Evolutionary conservation across 441 rosid genomes (phyloP).

Genomic region (Flueggea neowawraea): DNA sequence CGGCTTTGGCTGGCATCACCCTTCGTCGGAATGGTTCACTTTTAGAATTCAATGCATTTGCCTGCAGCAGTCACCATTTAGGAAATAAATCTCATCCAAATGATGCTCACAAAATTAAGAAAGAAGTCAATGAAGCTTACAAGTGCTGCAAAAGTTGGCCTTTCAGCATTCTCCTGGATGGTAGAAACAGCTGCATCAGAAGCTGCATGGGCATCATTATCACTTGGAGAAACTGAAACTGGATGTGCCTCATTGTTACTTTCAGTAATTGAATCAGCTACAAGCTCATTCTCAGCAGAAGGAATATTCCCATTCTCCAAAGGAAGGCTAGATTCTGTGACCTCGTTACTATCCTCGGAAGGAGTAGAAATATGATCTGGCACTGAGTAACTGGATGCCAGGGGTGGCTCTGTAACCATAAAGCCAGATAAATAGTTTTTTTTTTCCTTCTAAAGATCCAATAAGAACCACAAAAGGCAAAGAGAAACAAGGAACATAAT

Average conservation of each 20-base stretch:
- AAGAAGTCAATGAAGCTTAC: constrained; percentile 39
- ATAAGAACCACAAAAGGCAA: background rate
- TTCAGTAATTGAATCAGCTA: constrained; percentile 30
- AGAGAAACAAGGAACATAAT: constrained; percentile 20
- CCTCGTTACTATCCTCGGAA: constrained; percentile 47
- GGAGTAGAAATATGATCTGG: constrained; percentile 37
- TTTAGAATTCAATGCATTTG: constrained; percentile 28
- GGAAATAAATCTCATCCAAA: constrained; percentile 7
- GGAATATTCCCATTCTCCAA: constrained; percentile 54
- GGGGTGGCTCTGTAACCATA: constrained; percentile 43
- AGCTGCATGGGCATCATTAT: constrained; percentile 4
- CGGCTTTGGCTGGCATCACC: constrained; percentile 35
- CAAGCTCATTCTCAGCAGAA: constrained; percentile 44
- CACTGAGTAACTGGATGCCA: constrained; percentile 23
- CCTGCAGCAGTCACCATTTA: constrained; percentile 11
- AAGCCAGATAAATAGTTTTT: constrained; percentile 4
- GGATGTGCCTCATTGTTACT: constrained; percentile 24
- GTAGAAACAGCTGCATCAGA: constrained; percentile 24
- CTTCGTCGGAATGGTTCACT: constrained; percentile 43
- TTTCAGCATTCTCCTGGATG: constrained; percentile 60
- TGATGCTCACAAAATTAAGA: constrained; percentile 36
- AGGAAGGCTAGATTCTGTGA: constrained; percentile 55
- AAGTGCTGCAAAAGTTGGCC: constrained; percentile 77
- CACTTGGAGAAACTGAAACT: constrained; percentile 14
- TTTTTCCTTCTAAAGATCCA: too few relatives aligned